Conservation (phyloP, 306 rosid species). For the Ziziphus jujuba region DNA sequence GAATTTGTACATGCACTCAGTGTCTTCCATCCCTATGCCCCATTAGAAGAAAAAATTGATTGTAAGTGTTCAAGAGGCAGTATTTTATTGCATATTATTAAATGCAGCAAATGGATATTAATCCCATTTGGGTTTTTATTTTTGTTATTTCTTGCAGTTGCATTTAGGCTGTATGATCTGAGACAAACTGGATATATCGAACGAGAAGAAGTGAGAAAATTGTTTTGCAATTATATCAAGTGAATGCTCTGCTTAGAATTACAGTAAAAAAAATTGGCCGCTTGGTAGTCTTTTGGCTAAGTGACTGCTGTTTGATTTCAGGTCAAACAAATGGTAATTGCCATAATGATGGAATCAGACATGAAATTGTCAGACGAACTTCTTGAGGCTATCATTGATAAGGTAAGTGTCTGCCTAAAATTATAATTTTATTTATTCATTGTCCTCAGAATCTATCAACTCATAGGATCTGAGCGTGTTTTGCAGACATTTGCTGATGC, state of each 20-base stretch:
- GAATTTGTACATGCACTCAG: constrained; percentile 69
- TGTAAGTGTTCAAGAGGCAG: constrained; percentile 50
- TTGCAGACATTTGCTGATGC: constrained; percentile 73
- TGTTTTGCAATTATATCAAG: background rate
- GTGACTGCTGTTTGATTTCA: constrained; percentile 35
- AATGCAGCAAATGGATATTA: constrained; percentile 14
- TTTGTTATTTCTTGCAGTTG: constrained; percentile 50
- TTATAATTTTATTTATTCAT: background rate
- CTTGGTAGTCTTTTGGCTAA: constrained; percentile 4
- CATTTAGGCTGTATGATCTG: constrained; percentile 79
- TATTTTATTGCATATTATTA: constrained; percentile 8
- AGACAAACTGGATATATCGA: constrained; percentile 80
- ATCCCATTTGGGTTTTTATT: constrained; percentile 16
- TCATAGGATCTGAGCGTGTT: constrained; percentile 9
- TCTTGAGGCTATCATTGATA: constrained; percentile 71
- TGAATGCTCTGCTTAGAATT: background rate
- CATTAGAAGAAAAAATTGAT: constrained; percentile 67
- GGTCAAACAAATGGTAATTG: constrained; percentile 87
- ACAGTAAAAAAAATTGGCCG: background rate
- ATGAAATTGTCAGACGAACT: constrained; percentile 63
- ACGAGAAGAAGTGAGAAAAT: constrained; percentile 71
- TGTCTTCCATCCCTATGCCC: constrained; percentile 75
- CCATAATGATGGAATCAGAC: constrained; percentile 69
- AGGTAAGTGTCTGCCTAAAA: constrained; percentile 33
- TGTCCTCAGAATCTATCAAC: background rate